Evolutionary conservation across 2,329 filamentous ascomycete species (phyloP).

Genomic region (Juglanconis sp.): DNA sequence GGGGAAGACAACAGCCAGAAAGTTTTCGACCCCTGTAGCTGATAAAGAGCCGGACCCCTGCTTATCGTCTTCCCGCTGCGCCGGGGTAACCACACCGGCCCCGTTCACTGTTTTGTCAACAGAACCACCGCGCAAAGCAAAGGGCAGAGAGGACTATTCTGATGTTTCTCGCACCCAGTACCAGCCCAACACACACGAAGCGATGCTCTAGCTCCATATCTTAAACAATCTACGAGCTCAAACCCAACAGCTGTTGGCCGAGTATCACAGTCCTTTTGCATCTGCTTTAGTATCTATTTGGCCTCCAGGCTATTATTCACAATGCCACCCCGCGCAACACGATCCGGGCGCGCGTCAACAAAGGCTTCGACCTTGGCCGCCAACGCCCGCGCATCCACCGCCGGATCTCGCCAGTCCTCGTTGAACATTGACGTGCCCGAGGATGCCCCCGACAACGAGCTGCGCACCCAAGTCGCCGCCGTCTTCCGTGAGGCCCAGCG

Average conservation of each 20-base stretch:
- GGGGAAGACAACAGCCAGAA: slow-evolving; percentile 4
- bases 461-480: slow-evolving; percentile 71
- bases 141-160: neutral
- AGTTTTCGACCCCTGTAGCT: slow-evolving; percentile 12
- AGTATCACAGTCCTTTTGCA: slow-evolving; percentile 5
- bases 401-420: slow-evolving; percentile 44
- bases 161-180: neutral
- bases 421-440: slow-evolving; percentile 55
- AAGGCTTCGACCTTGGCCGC: slow-evolving; percentile 38
- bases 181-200: neutral
- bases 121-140: neutral
- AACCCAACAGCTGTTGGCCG: neutral
- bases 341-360: slow-evolving; percentile 44
- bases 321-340: slow-evolving; percentile 50
- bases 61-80: slow-evolving; percentile 6
- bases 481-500: slow-evolving; percentile 81
- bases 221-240: neutral
- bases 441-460: slow-evolving; percentile 65
- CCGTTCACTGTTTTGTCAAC: slow-evolving; percentile 12
- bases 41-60: neutral
- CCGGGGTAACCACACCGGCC: slow-evolving; percentile 18
- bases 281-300: slow-evolving; percentile 19
- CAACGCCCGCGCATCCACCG: slow-evolving; percentile 41
- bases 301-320: slow-evolving; percentile 9
- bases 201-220: neutral